Evolutionary conservation across 805 yeast species (phyloP).

Genomic region (Candida tammaniensis): DNA sequence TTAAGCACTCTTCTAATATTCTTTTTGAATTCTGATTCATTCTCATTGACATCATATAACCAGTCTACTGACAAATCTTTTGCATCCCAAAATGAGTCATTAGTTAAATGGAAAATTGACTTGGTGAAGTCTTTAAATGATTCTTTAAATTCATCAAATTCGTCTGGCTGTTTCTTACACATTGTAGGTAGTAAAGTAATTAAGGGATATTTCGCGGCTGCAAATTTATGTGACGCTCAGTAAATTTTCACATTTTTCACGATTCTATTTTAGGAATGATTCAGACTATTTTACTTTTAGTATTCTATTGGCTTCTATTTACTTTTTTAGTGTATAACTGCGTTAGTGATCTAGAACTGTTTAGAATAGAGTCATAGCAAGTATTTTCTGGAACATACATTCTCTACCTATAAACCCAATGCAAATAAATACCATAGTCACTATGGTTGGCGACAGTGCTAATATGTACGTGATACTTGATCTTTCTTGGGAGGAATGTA

Average conservation of each 20-base stretch:
- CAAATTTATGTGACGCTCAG: too few relatives aligned
- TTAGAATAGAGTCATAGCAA: too few relatives aligned
- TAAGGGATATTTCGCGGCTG: constrained; percentile 5
- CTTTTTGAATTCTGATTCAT: constrained; percentile 4
- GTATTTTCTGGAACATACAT: too few relatives aligned
- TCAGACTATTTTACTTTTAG: too few relatives aligned
- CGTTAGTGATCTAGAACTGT: too few relatives aligned
- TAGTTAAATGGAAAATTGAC: constrained; percentile 22
- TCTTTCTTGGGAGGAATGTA: constrained; percentile 20
- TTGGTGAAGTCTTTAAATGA: constrained; percentile 24
- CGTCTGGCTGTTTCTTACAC: constrained; percentile 5
- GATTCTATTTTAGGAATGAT: neutral
- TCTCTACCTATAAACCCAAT: too few relatives aligned
- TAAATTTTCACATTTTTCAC: neutral
- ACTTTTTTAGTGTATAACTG: too few relatives aligned
- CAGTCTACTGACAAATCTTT: constrained; percentile 18
- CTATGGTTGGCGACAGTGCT: too few relatives aligned
- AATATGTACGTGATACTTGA: too few relatives aligned
- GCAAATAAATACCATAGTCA: too few relatives aligned
- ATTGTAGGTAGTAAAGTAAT: neutral
- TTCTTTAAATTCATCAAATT: constrained; percentile 23
- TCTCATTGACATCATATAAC: constrained; percentile 14
- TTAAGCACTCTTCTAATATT: constrained; percentile 1
- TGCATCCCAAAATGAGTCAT: constrained; percentile 20
- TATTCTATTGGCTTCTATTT: too few relatives aligned